These are phyloP conservation scores for Thielaviopsis ethacetica DNA, from an alignment of 2,329 filamentous ascomycete genomes.

Conservation along the genomic window DNA sequence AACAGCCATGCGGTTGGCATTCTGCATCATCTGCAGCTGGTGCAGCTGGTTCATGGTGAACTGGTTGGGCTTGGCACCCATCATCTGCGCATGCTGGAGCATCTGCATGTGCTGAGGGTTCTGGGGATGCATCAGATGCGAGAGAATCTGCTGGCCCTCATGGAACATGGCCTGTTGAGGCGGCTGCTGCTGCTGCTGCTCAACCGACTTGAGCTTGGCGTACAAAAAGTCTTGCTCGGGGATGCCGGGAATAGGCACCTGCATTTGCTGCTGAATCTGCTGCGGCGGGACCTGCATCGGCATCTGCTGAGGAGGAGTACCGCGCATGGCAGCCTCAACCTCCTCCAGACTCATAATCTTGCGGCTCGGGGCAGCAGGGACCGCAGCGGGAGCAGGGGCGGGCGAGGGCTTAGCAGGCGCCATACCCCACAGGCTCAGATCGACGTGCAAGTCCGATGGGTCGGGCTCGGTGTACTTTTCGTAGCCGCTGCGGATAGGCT, in stretches of 20 bases:
- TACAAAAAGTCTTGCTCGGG: conserved; percentile 12
- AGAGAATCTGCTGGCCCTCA: conserved; percentile 29
- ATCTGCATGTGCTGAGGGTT: conserved; percentile 17
- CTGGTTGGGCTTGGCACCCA: conserved; percentile 26
- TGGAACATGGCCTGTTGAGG: conserved; percentile 9
- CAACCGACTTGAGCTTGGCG: conserved; percentile 13
- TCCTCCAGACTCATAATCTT: conserved; percentile 95
- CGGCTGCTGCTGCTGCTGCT: conserved; percentile 20
- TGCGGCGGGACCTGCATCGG: conserved; percentile 27
- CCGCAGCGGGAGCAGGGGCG: conserved; percentile 18
- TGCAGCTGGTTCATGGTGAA: conserved; percentile 60
- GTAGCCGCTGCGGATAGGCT: conserved; percentile 65
- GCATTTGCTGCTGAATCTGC: conserved; percentile 11
- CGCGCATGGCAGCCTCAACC: conserved; percentile 83
- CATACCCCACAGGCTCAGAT: conserved; percentile 83
- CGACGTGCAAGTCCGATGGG: conserved; percentile 78
- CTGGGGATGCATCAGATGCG: conserved; percentile 20
- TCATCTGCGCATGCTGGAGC: conserved; percentile 22
- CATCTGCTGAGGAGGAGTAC: conserved; percentile 23
- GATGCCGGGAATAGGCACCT: conserved; percentile 3
- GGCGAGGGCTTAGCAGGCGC: conserved; percentile 34
- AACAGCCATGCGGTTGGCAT: neutral
- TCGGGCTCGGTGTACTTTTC: conserved; percentile 78
- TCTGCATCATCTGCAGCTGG: conserved; percentile 19
- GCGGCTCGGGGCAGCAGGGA: conserved; percentile 25